Evolutionary conservation across 2,329 filamentous ascomycete genomes (phyloP), one percentile per base, ranked within the genome.

Genomic region (Daldinia sp.): DNA sequence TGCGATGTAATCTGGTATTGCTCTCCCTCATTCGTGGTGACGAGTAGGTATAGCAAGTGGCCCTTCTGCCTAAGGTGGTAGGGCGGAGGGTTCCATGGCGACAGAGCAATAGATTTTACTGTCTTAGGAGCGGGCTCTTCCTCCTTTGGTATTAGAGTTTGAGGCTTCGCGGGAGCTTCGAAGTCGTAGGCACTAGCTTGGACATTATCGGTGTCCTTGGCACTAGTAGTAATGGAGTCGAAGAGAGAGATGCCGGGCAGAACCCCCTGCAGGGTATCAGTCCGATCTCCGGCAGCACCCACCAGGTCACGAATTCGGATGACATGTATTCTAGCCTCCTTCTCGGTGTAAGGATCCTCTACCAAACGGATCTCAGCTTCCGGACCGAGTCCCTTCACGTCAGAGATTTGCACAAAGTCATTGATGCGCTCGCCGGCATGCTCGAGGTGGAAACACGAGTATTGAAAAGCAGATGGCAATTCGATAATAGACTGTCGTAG

Each of bases 361-460:
- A 97, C 88, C 71, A 99, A 81, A 55, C 85, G 86, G 61, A 97
- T 85, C 73, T 94, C 90, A 32, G 94, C 91, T 66, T 93, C 89
- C 30, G 90, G 79, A 54, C 87, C 86, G 57, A 99, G 85, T 58
- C 87, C 93, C 48, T 90, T 85, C 57, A 99, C 91, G 75, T 99
- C 94, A 56, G 92, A 93, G 65, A 99, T 86, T 76, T 96, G 90
- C 62, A 96, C 86, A 73, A 95, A 98, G 79, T 99, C 95, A 78
- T 98, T 98, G 84, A 99, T 90, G 68, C 91, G 90, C 78, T 91
- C 83, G 70, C 93, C 92, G 62, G 92, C 89, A 80, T 94, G 89
- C 80, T 98, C 94, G 72, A 99, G 88, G 80, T 99, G 95, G 82
- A 99, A 99, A 83, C 95, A 99, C 54, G 95, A 96, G 82, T 97